phyloP scores from a whole-genome alignment of 2,329 filamentous ascomycete genomes.

The Hirsutella rhossiliensis region DNA sequence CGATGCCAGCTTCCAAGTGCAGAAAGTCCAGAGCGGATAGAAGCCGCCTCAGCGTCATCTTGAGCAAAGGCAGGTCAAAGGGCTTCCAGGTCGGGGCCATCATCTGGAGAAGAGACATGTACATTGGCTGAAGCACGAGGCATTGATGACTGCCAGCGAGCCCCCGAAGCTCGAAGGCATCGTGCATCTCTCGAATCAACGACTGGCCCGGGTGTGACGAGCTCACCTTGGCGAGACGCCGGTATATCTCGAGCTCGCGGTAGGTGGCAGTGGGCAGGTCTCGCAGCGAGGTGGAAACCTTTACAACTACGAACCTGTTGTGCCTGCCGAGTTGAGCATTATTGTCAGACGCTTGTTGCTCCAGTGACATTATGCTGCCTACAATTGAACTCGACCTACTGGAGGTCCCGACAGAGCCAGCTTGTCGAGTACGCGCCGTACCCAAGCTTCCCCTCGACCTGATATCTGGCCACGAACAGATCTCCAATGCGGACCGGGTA shows the following conservation, averaged over 20 bases:
- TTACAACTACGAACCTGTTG: not conserved
- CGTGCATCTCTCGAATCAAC: not conserved
- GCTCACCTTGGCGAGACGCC: not conserved
- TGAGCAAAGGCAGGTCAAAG: not conserved
- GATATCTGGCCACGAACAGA: slow-evolving; percentile 9
- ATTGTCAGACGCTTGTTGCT: not conserved
- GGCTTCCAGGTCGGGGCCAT: not conserved
- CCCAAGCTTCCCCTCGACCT: slow-evolving; percentile 14
- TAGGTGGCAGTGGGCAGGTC: not conserved
- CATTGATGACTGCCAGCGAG: not conserved
- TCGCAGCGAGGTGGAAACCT: slow-evolving; percentile 1
- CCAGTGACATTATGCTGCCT: not conserved
- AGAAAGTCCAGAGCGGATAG: not conserved
- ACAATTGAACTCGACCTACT: slow-evolving; percentile 5
- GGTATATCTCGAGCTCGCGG: slow-evolving; percentile 1
- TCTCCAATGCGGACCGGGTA: slow-evolving; percentile 13
- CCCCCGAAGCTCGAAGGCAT: not conserved
- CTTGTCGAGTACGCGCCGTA: slow-evolving; percentile 14
- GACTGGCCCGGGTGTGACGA: not conserved
- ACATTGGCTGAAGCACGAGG: not conserved
- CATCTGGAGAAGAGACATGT: not conserved
- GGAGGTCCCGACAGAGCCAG: slow-evolving; percentile 13
- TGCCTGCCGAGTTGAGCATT: not conserved
- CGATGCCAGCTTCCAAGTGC: not conserved
- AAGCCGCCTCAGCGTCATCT: not conserved